Evolutionary conservation across 2,329 filamentous ascomycete genomes (phyloP), one percentile per base, ranked within the genome.

Genomic region (Monosporascus sp.): DNA sequence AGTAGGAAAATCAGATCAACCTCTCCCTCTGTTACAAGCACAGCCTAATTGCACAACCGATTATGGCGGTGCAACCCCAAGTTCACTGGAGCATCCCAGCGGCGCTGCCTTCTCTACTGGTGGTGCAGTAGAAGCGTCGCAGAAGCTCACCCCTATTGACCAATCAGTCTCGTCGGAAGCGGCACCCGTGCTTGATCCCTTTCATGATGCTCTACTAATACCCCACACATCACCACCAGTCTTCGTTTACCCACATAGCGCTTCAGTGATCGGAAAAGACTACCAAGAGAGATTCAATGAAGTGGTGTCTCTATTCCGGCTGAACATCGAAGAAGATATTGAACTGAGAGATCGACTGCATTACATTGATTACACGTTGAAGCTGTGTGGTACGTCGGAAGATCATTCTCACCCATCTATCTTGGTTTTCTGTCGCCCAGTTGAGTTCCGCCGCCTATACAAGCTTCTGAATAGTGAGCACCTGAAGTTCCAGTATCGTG

Each of bases 361-460:
- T 31, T 31, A 49, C 19, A 43, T 52, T 14, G 46, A 52, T 14
- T 52, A 52, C 19, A 31, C 37, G 5, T 22, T 52, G 16, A 52
- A 26, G 22, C 24, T 52, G 0, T 52, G 51, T 17, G 51, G 51
- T 19, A 14, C n/a, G 2, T 38, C 46, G 3, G 17, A 14, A 27
- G 26, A 52, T 7, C 16, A 27, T 24, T 22, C 37, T 26, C 37
- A 34, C 22, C 51, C 51, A 37, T 52, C 51, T 7, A 52, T 52
- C 17, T 5, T 52, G 8, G 51, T 52, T 20, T 52, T 52, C 38
- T 52, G 51, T 16, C 51, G 46, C 36, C 37, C 20, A n/a, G 26
- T 14, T 17, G 51, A 52, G 5, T 44, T 44, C 26, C 43, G 49
- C 19, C 17, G 19, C 6, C 45, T 52, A 16, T 20, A 31, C 3